phyloP scores from a whole-genome alignment of 1,284 basidiomycete species.

The Fomitopsis schrenkii region DNA sequence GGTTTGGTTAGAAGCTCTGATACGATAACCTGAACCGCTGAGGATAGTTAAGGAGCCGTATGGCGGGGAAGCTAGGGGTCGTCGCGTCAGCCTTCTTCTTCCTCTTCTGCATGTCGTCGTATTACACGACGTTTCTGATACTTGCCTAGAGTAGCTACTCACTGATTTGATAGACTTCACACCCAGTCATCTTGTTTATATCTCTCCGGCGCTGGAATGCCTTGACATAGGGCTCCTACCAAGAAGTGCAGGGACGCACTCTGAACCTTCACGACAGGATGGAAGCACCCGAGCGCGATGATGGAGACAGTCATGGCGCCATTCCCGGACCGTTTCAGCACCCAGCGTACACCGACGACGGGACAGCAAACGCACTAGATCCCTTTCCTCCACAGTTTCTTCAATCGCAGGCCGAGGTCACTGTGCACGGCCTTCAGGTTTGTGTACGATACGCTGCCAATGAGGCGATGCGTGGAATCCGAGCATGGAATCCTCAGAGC shows the following conservation, averaged over 20 bases:
- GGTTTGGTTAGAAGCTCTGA: too few species aligned
- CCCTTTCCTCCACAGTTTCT: constrained; percentile 93
- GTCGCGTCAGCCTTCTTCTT: constrained; percentile 40
- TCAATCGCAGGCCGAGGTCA: constrained; percentile 35
- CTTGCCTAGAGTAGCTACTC: constrained; percentile 8
- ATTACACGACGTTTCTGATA: not conserved
- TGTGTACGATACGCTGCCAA: too few species aligned
- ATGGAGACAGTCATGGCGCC: constrained; percentile 95
- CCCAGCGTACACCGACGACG: not conserved
- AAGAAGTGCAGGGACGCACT: constrained; percentile 98
- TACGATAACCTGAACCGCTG: too few species aligned
- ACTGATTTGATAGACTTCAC: constrained; percentile 61
- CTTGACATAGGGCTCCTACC: constrained; percentile 61
- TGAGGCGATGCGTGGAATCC: too few species aligned
- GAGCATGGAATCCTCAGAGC: too few species aligned
- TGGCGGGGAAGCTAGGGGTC: constrained; percentile 84
- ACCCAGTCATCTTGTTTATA: constrained; percentile 87
- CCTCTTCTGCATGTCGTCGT: constrained; percentile 50
- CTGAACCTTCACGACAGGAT: constrained; percentile 94
- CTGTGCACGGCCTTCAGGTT: too few species aligned
- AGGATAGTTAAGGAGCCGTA: constrained; percentile 93
- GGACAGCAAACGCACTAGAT: constrained; percentile 64
- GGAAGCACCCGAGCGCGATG: constrained; percentile 88
- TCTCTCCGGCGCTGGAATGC: constrained; percentile 78
- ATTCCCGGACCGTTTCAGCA: constrained; percentile 47